Conservation (phyloP, 495 filamentous ascomycete genomes). For the Penicillium angulare region DNA sequence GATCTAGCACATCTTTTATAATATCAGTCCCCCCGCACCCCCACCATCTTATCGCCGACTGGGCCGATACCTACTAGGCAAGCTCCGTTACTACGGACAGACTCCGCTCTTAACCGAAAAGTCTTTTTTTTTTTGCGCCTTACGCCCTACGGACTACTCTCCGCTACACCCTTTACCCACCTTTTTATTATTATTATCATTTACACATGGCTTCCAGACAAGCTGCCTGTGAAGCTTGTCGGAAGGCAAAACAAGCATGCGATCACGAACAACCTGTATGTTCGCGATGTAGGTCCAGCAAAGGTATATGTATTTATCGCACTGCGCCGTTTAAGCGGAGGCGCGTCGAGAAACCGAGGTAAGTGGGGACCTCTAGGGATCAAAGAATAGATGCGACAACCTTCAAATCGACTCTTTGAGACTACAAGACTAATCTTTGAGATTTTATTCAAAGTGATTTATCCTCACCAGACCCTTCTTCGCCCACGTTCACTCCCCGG, state of each 20-base stretch:
- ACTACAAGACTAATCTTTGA: not conserved
- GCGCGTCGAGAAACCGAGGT: conserved; percentile 24
- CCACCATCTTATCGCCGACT: conserved; percentile 21
- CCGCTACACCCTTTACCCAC: too few species aligned
- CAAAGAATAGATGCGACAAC: not conserved
- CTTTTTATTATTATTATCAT: too few species aligned
- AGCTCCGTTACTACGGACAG: conserved; percentile 7
- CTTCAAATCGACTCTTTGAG: too few species aligned
- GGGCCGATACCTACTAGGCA: too few species aligned
- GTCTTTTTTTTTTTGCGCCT: conserved; percentile 1
- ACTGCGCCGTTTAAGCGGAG: conserved; percentile 38
- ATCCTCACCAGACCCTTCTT: conserved; percentile 17
- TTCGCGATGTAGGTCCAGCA: conserved; percentile 31
- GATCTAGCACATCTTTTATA: not conserved
- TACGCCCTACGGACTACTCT: conserved; percentile 7
- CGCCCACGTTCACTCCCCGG: conserved; percentile 24
- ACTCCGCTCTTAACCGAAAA: conserved; percentile 16
- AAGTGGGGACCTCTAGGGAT: not conserved
- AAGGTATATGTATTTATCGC: conserved; percentile 37
- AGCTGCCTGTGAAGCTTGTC: conserved; percentile 40
- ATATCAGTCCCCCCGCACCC: conserved; percentile 1
- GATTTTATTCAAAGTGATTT: conserved; percentile 4
- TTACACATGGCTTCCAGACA: conserved; percentile 23
- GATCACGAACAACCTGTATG: conserved; percentile 41
- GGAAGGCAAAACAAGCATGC: conserved; percentile 42